Evolutionary conservation across 2,329 filamentous ascomycete species (phyloP).

Genomic region (Pseudocercospora macadamiae): DNA sequence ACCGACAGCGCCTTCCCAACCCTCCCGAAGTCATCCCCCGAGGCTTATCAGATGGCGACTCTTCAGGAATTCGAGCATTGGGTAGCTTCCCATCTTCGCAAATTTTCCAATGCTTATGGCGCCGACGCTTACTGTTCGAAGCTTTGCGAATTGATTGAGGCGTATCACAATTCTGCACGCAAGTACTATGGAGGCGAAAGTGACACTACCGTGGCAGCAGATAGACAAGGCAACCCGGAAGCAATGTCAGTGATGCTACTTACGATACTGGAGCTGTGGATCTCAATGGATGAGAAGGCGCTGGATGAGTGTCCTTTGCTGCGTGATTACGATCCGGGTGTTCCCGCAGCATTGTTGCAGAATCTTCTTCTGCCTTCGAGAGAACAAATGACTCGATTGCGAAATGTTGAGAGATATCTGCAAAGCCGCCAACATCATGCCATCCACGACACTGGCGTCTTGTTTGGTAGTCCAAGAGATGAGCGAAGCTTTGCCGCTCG

Average conservation of each 20-base stretch:
- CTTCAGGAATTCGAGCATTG: conserved; percentile 16
- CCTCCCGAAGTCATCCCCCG: not conserved
- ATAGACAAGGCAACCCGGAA: conserved; percentile 10
- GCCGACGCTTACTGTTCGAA: not conserved
- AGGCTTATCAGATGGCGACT: conserved; percentile 5
- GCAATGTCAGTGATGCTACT: conserved; percentile 49
- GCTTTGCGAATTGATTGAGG: not conserved
- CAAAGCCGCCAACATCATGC: not conserved
- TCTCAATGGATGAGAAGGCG: conserved; percentile 56
- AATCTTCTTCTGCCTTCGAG: conserved; percentile 55
- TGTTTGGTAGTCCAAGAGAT: conserved; percentile 18
- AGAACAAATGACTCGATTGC: conserved; percentile 55
- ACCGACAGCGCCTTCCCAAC: conserved; percentile 14
- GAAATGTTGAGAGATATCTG: conserved; percentile 55
- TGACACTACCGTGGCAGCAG: not conserved
- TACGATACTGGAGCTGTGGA: conserved; percentile 61
- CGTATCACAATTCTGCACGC: not conserved
- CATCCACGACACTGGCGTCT: not conserved
- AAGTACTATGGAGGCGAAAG: not conserved
- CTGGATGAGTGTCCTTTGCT: conserved; percentile 53
- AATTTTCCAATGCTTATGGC: not conserved
- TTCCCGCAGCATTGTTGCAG: conserved; percentile 56
- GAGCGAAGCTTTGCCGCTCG: conserved; percentile 12
- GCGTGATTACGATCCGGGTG: conserved; percentile 54
- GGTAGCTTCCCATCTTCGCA: not conserved